Percentiles rank a stretch among this genome's conserved stretches.
Conservation (phyloP, 2,329 filamentous ascomycete genomes). For the Trichoderma brevicompactum region DNA sequence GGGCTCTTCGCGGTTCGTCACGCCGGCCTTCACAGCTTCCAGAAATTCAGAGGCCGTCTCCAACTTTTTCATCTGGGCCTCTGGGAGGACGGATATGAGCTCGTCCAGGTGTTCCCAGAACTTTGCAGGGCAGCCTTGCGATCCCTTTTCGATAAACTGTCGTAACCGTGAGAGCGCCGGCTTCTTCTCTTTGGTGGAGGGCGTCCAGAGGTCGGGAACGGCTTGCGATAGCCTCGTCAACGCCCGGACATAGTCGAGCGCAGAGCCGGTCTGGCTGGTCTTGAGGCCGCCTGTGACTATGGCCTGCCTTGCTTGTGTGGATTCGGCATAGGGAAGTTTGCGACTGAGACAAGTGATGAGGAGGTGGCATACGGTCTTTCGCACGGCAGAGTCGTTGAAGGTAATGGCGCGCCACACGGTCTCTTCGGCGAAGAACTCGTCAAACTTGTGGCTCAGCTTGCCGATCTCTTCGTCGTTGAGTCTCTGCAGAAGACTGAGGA, state of each 20-base stretch:
- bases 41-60: slow-evolving; percentile 66
- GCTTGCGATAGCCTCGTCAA: slow-evolving; percentile 67
- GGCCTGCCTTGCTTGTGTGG: slow-evolving; percentile 56
- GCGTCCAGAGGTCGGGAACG: slow-evolving; percentile 75
- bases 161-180: slow-evolving; percentile 62
- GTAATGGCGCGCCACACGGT: slow-evolving; percentile 70
- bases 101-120: slow-evolving; percentile 74
- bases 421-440: slow-evolving; percentile 68
- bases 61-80: slow-evolving; percentile 43
- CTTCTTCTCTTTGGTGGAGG: slow-evolving; percentile 53
- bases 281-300: slow-evolving; percentile 77
- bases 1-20: slow-evolving; percentile 75
- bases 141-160: slow-evolving; percentile 79
- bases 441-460: slow-evolving; percentile 65
- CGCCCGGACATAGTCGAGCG: slow-evolving; percentile 69
- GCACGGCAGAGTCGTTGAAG: slow-evolving; percentile 59
- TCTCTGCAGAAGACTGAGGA: slow-evolving; percentile 57
- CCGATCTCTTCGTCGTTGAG: slow-evolving; percentile 57
- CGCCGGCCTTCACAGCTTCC: slow-evolving; percentile 69
- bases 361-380: slow-evolving; percentile 57
- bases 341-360: slow-evolving; percentile 54
- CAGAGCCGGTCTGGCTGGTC: slow-evolving; percentile 73
- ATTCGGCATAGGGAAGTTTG: slow-evolving; percentile 53
- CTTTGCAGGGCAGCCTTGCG: slow-evolving; percentile 71
- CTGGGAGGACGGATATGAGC: slow-evolving; percentile 65